A percentile compares a stretch with the other conserved stretches of the same genome.
Evolutionary conservation across 1,284 basidiomycete genomes (phyloP).

Genomic region (Marasmius fiardii): DNA sequence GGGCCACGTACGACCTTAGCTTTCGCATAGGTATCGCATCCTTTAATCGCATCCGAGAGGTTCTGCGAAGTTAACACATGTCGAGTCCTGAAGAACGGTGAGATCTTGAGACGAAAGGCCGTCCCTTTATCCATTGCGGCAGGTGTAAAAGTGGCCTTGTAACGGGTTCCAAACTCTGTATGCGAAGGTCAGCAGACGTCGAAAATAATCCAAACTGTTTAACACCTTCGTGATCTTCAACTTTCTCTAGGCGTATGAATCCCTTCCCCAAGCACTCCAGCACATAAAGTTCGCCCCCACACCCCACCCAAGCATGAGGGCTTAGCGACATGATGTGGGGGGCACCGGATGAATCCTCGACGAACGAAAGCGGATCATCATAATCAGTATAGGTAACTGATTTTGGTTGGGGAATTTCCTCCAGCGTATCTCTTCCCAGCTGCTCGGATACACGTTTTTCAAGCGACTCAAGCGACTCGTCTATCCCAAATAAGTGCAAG

Average conservation of each 20-base stretch:
- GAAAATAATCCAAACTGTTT: conserved; percentile 5
- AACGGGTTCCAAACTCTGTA: conserved; percentile 29
- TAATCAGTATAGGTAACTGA: conserved; percentile 80
- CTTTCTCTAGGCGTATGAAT: conserved; percentile 65
- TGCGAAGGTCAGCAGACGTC: conserved; percentile 1
- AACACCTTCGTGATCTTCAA: conserved; percentile 34
- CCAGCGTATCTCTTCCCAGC: conserved; percentile 19
- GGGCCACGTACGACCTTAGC: conserved; percentile 50
- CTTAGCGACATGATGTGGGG: conserved; percentile 52
- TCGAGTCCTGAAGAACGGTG: conserved; percentile 54
- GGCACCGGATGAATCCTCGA: conserved; percentile 48
- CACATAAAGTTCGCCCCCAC: conserved; percentile 72
- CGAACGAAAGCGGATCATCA: conserved; percentile 72
- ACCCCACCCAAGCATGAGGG: conserved; percentile 76
- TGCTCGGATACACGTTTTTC: conserved; percentile 34
- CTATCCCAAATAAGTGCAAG: conserved; percentile 28
- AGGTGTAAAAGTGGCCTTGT: conserved; percentile 53
- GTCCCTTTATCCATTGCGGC: conserved; percentile 43
- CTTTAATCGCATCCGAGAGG: conserved; percentile 58
- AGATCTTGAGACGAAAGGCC: conserved; percentile 42
- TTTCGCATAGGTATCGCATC: conserved; percentile 64
- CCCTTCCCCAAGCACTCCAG: conserved; percentile 79
- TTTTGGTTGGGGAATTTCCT: conserved; percentile 50
- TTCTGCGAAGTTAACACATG: conserved; percentile 50
- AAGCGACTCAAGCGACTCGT: conserved; percentile 48